phyloP scores from a whole-genome alignment of 2,329 filamentous ascomycete species.

The Pestalotiopsis sp. region DNA sequence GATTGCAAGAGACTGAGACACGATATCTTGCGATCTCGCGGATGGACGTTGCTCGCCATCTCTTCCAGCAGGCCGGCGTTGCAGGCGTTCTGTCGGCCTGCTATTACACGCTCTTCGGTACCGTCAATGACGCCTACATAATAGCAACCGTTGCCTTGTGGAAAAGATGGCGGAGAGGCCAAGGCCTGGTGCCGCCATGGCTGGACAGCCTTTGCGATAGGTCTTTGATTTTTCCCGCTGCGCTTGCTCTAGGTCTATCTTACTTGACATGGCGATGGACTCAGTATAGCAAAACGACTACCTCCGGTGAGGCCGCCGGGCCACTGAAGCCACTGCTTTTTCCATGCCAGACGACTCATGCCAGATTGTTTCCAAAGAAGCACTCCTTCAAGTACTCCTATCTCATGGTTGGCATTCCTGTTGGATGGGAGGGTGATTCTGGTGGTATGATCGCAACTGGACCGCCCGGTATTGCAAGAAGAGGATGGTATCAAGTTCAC shows the following conservation, averaged over 20 bases:
- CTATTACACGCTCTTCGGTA: slow-evolving; percentile 23
- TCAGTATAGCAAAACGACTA: slow-evolving; percentile 10
- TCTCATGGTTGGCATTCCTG: slow-evolving; percentile 68
- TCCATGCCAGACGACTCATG: slow-evolving; percentile 67
- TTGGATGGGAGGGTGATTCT: slow-evolving; percentile 61
- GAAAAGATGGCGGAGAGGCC: slow-evolving; percentile 10
- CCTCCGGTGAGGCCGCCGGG: slow-evolving; percentile 21
- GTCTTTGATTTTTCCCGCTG: background rate
- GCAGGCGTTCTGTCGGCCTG: slow-evolving; percentile 18
- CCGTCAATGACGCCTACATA: slow-evolving; percentile 20
- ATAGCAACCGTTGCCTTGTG: slow-evolving; percentile 19
- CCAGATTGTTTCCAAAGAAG: slow-evolving; percentile 66
- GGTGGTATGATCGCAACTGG: slow-evolving; percentile 59
- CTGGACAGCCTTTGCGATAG: background rate
- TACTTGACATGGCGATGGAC: background rate
- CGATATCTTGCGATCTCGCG: background rate
- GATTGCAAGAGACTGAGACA: background rate
- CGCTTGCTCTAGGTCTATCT: background rate
- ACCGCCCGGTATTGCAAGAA: slow-evolving; percentile 20
- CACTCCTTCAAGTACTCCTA: slow-evolving; percentile 74
- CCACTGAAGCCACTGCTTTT: slow-evolving; percentile 56
- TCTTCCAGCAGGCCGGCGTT: slow-evolving; percentile 15
- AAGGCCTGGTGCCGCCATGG: slow-evolving; percentile 10
- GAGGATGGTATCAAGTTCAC: slow-evolving; percentile 61
- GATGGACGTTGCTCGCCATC: slow-evolving; percentile 16